These are phyloP conservation scores for Coemansia sp. DNA, from an alignment of 192 early-diverging fungal species.

Conservation along the genomic window DNA sequence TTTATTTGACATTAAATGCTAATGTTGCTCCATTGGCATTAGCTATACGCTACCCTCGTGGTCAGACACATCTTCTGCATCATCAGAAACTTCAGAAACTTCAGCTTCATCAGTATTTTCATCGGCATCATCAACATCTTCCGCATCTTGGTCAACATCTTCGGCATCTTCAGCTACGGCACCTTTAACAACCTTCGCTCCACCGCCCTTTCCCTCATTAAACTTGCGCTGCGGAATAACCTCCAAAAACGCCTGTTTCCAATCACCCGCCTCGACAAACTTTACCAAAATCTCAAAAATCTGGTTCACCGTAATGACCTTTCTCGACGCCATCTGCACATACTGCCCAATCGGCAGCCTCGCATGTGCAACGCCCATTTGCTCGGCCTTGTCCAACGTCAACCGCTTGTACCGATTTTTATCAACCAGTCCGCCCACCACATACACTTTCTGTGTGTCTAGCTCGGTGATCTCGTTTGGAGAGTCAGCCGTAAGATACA, in stretches of 20 bases:
- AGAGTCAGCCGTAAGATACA: conserved; percentile 92
- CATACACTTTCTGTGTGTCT: conserved; percentile 75
- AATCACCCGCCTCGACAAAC: conserved; percentile 76
- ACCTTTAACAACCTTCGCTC: too few relatives aligned
- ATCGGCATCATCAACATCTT: too few relatives aligned
- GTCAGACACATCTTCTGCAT: too few relatives aligned
- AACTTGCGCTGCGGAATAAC: conserved; percentile 91
- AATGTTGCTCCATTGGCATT: too few relatives aligned
- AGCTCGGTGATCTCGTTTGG: conserved; percentile 65
- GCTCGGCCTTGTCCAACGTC: conserved; percentile 76
- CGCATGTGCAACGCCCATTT: conserved; percentile 71
- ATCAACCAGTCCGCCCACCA: conserved; percentile 96
- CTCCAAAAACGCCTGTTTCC: conserved; percentile 84
- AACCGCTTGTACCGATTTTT: conserved; percentile 83
- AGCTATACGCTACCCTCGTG: too few relatives aligned
- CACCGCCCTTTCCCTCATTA: conserved; percentile 29
- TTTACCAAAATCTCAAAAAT: conserved; percentile 88
- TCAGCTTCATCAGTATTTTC: too few relatives aligned
- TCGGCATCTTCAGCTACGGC: too few relatives aligned
- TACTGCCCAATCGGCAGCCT: conserved; percentile 86
- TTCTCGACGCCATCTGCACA: conserved; percentile 74
- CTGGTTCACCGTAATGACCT: conserved; percentile 94
- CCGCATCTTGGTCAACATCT: too few relatives aligned
- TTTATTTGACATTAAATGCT: too few relatives aligned
- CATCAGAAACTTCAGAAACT: too few relatives aligned